phyloP scores from a whole-genome alignment of 1,284 basidiomycete species.

The Apiotrichum laibachii region DNA sequence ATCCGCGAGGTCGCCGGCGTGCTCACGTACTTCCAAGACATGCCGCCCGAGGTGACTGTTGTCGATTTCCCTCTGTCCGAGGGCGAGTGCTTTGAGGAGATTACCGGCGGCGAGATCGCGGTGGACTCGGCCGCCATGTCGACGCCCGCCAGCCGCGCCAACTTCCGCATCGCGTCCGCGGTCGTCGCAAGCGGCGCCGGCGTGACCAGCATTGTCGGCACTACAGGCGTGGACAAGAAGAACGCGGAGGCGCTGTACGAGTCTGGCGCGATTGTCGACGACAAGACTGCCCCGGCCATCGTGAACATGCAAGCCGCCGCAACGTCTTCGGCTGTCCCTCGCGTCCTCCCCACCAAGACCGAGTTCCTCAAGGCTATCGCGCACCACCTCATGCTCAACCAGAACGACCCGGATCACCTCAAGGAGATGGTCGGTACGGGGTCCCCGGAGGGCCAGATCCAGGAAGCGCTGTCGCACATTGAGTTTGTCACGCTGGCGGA shows the following conservation, averaged over 20 bases:
- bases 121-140: not conserved
- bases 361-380: slow-evolving; percentile 1
- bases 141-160: not conserved
- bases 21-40: slow-evolving; percentile 6
- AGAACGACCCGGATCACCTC: slow-evolving; percentile 4
- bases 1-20: slow-evolving; percentile 2
- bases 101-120: too few species aligned
- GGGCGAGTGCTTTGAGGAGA: not conserved
- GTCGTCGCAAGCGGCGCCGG: not conserved
- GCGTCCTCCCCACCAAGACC: not conserved
- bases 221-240: not conserved
- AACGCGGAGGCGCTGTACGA: not conserved
- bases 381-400: not conserved
- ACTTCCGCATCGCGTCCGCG: not conserved
- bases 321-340: too few species aligned
- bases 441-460: not conserved
- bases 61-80: not conserved
- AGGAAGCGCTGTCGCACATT: not conserved
- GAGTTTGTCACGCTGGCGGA: not conserved
- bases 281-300: not conserved
- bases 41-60: not conserved
- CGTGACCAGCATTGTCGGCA: not conserved
- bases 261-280: not conserved
- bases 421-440: slow-evolving; percentile 1
- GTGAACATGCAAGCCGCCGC: too few species aligned